phyloP scores from a whole-genome alignment of 345 rosid genomes.

The Leavenworthia alabamica region DNA sequence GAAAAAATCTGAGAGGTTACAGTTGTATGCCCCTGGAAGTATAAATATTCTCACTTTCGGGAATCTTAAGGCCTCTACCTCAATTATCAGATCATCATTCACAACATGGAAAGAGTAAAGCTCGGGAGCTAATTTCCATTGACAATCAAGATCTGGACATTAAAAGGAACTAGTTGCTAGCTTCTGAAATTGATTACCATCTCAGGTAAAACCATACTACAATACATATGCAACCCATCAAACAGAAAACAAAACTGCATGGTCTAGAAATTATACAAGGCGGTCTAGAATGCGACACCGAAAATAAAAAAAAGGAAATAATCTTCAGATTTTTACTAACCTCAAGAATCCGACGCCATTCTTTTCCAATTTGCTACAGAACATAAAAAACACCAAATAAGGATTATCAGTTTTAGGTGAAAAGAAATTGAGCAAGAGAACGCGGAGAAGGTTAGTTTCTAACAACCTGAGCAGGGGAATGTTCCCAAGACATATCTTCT shows the following conservation, averaged over 20 bases:
- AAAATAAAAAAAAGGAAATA: not conserved
- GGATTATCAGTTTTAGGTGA: not conserved
- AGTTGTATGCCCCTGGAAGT: not conserved
- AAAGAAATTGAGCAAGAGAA: not conserved
- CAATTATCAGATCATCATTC: not conserved
- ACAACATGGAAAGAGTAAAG: not conserved
- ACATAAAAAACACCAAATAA: not conserved
- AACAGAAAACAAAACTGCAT: not conserved
- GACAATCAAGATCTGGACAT: not conserved
- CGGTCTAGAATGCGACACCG: too few relatives aligned
- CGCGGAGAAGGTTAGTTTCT: not conserved
- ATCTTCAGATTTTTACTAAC: not conserved
- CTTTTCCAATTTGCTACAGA: constrained; percentile 10
- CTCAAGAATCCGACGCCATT: constrained; percentile 6
- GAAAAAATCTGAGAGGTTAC: not conserved
- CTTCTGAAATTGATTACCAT: not conserved
- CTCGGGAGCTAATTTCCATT: too few relatives aligned
- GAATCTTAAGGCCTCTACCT: not conserved
- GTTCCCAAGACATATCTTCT: constrained; percentile 9
- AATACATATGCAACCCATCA: not conserved
- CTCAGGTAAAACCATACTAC: not conserved
- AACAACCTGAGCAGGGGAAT: constrained; percentile 12
- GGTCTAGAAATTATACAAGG: not conserved
- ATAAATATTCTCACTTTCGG: not conserved
- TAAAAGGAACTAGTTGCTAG: not conserved